phyloP scores from a whole-genome alignment of 179 eudicot species.

The Beta macrorhiza region DNA sequence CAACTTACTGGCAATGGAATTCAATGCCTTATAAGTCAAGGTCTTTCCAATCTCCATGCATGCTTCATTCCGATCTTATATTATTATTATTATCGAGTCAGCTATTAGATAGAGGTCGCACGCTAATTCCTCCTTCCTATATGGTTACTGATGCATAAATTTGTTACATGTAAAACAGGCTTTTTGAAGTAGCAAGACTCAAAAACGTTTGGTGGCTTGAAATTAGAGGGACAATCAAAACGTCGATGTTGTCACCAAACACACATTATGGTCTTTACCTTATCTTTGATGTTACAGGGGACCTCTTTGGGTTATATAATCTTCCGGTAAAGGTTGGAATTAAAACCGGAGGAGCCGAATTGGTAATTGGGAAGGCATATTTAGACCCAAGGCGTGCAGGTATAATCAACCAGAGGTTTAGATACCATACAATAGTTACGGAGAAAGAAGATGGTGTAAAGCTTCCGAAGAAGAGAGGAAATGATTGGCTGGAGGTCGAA shows the following conservation, averaged over 20 bases:
- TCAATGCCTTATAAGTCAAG: too few relatives aligned
- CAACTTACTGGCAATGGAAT: constrained; percentile 16
- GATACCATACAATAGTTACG: not conserved
- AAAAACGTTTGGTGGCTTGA: constrained; percentile 43
- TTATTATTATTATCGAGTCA: too few relatives aligned
- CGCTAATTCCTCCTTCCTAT: too few relatives aligned
- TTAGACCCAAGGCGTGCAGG: constrained; percentile 26
- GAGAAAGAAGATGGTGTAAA: constrained; percentile 6
- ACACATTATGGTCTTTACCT: constrained; percentile 46
- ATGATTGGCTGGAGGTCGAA: constrained; percentile 58
- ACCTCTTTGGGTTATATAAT: constrained; percentile 25
- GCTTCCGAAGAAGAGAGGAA: constrained; percentile 31
- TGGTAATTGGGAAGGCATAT: constrained; percentile 19
- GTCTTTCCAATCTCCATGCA: too few relatives aligned
- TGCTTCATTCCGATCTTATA: not conserved
- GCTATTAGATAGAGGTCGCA: too few relatives aligned
- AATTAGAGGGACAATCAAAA: constrained; percentile 37
- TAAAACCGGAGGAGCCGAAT: constrained; percentile 20
- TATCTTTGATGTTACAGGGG: constrained; percentile 32
- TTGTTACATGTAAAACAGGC: constrained; percentile 29
- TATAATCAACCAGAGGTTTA: constrained; percentile 3
- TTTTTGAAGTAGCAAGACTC: constrained; percentile 48
- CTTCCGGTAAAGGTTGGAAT: constrained; percentile 21
- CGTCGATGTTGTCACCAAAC: constrained; percentile 35
- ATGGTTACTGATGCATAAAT: not conserved